Evolutionary conservation across 2,329 filamentous ascomycete genomes (phyloP), one percentile per base, ranked within the genome.

Genomic region (Cephalotrichum gorgonifer): DNA sequence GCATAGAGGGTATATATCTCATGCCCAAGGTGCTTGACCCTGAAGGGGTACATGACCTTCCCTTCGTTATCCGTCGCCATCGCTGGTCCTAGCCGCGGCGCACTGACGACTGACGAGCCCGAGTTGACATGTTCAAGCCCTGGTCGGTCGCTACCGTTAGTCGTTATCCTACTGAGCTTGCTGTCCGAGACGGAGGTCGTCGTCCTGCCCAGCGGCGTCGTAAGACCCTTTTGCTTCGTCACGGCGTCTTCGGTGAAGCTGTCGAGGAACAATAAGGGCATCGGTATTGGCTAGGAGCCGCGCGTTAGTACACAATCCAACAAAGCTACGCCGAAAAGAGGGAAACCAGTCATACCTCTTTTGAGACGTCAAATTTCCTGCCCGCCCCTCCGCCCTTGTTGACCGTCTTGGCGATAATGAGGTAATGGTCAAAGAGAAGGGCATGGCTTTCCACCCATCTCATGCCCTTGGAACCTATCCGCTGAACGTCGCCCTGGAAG

Each of bases 391-490:
- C 76, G 42, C 82, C 79, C 58, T 89, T 88, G 43, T 81, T 73
- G 3, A 83, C 74, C 7, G 88, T 75, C 70, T 98, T 98, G 35
- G 93, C 86, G 42, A 98, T 70, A 30, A 98, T 90, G 33, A 98
- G 76, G 64, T 96, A 98, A 66, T 98, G 90, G 59, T 98, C 94
- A 60, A 98, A 97, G 0, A 98, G 75, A 43, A 98, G 77, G 2
- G 88, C 89, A 62, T 96, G 89, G 0, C 88, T 94, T 59, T 98
- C 93, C 7, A 97, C 82, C 85, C 91, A 95, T 54, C 84, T 85
- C 61, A 97, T 93, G 50, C 89, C 83, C 62, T 87, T 94, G 41
- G 84, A 87, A 49, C 91, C 89, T 71, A 89, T 85, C 53, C 93
- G 78, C 62, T 94, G 88, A 50, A 98, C 70, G 57, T 97, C 90